Percentiles rank a stretch among this genome's conserved stretches.
Conservation (phyloP, 345 rosid genomes). For the Anacardium occidentale region DNA sequence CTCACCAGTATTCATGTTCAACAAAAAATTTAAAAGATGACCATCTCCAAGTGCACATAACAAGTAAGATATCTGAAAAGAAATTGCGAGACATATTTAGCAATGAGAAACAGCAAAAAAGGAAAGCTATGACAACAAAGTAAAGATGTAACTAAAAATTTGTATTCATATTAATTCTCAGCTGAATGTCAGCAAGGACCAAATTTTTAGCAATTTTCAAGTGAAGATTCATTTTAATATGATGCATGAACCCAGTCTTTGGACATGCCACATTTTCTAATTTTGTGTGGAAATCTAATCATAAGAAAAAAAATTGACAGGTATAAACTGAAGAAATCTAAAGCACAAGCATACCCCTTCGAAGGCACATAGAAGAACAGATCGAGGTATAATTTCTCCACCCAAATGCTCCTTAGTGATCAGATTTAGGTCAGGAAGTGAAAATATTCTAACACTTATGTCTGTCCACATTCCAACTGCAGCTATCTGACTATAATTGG, state of each 20-base stretch:
- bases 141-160: constrained; percentile 2
- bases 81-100: constrained; percentile 9
- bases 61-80: constrained; percentile 76
- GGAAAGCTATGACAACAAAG: not conserved
- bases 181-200: not conserved
- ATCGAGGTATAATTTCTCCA: constrained; percentile 95
- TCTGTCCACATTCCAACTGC: constrained; percentile 96
- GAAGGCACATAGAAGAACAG: constrained; percentile 84
- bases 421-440: constrained; percentile 77
- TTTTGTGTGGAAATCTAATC: not conserved
- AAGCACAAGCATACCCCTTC: constrained; percentile 74
- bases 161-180: not conserved
- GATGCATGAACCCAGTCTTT: not conserved
- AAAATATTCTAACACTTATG: constrained; percentile 63
- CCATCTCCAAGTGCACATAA: constrained; percentile 99
- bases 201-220: not conserved
- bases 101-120: not conserved
- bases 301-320: not conserved
- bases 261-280: not conserved
- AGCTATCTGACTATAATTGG: constrained; percentile 76
- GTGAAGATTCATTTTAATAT: not conserved
- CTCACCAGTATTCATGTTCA: constrained; percentile 72
- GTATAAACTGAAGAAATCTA: not conserved
- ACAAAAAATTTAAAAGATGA: constrained; percentile 76
- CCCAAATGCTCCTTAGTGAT: constrained; percentile 81